Base-by-base conservation (phyloP, 352 stramenopile genomes). In the Globisporangium apiculatum region DNA sequence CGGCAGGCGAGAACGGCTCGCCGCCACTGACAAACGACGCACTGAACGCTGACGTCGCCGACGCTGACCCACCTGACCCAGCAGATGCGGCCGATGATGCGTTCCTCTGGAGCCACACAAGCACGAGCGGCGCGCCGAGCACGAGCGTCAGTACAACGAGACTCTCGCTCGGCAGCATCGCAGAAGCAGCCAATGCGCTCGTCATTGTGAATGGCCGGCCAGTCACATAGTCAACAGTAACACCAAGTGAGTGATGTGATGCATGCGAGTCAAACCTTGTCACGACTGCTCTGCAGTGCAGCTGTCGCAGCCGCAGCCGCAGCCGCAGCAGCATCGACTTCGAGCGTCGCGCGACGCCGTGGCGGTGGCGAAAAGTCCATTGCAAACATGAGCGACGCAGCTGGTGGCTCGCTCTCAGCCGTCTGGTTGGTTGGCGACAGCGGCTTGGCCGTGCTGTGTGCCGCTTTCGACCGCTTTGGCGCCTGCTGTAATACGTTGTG, bases 1-100 rank as follows among this genome's bases (percentile, higher is more conserved):
- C 57, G 8, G 67, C 49, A 4, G 71, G 52, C 12, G 70, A 77
- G 45, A 65, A 75, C 43, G 53, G 60, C 38, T 75, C 64, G 18
- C 58, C 73, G 37, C 58, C 55, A 11, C 51, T 57, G 49, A 54
- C 50, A 35, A 62, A 67, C 35, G 71, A 72, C 12, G 58, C 65
- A 41, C 72, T 66, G 15, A 65, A 43, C 15, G 37, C 6, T 43
- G 40, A 12, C 40, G 40, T 43, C 7, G 40, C 7, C 3, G 43
- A 48, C 15, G 17, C 15, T 12, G 45, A 43, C 40, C 7, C 40
- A 7, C 7, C 11, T 12, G 40, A 43, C 40, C 7, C 40, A 43
- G 7, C 7, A 14, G 40, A 12, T 12, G 7, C 3, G 7, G 40
- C 7, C 11, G 40, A 12, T 43, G 40, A 12, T 8, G 11, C 63